phyloP scores from a whole-genome alignment of 345 rosid species.

The Pelargonium nanum region DNA sequence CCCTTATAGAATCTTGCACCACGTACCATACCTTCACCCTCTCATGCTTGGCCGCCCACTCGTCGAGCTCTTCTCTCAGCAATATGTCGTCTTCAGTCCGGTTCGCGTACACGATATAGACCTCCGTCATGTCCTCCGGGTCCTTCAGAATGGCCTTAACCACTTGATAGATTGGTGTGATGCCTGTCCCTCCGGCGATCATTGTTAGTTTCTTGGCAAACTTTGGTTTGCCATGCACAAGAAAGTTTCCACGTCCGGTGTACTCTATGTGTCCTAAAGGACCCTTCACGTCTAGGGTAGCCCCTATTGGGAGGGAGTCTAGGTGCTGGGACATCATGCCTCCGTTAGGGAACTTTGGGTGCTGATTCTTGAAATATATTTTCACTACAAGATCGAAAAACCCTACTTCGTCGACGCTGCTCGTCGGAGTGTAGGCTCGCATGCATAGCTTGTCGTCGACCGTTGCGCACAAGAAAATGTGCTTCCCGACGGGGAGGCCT shows the following conservation, averaged over 20 bases:
- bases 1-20: constrained; percentile 36
- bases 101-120: constrained; percentile 77
- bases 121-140: constrained; percentile 71
- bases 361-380: constrained; percentile 61
- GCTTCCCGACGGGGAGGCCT: constrained; percentile 83
- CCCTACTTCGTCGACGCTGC: constrained; percentile 51
- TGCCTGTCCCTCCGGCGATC: constrained; percentile 93
- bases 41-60: constrained; percentile 54
- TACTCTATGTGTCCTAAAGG: constrained; percentile 86
- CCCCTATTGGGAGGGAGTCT: constrained; percentile 56
- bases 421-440: constrained; percentile 84
- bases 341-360: constrained; percentile 74
- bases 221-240: constrained; percentile 67
- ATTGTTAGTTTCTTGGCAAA: constrained; percentile 71
- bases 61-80: constrained; percentile 68
- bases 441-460: constrained; percentile 63
- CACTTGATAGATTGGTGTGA: constrained; percentile 81
- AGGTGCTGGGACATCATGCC: constrained; percentile 78
- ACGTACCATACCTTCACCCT: constrained; percentile 86
- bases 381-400: constrained; percentile 74
- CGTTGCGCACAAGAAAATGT: constrained; percentile 60
- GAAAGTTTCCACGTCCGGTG: constrained; percentile 54
- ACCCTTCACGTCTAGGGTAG: constrained; percentile 65
- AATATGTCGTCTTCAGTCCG: constrained; percentile 78
- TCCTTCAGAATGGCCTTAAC: constrained; percentile 63